These are phyloP conservation scores for Microstroma glucosiphilum DNA, from an alignment of 1,284 basidiomycete genomes.

Conservation along the genomic window DNA sequence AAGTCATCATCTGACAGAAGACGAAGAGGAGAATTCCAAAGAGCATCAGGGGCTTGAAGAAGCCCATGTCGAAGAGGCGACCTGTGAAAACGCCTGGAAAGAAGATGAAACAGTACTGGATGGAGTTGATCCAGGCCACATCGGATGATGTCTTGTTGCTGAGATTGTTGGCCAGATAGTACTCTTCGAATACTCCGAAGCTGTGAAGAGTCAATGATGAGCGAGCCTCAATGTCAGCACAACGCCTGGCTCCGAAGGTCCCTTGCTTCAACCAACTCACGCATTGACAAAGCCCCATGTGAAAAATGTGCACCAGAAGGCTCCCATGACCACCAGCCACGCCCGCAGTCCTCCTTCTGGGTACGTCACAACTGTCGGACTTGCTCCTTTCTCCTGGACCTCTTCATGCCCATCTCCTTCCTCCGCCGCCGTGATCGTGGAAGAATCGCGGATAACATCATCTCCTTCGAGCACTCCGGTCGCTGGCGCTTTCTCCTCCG, in stretches of 20 bases:
- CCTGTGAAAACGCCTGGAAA: not conserved
- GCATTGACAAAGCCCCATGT: conserved; percentile 15
- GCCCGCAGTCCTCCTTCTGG: not conserved
- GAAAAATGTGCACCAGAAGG: conserved; percentile 7
- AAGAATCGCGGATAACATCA: too few relatives aligned
- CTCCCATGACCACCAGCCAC: not conserved
- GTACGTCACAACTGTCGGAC: not conserved
- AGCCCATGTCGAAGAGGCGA: conserved; percentile 4
- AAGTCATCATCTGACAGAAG: conserved; percentile 30
- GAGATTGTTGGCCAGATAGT: conserved; percentile 8
- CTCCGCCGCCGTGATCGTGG: too few relatives aligned
- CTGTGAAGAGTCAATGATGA: too few relatives aligned
- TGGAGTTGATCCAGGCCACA: conserved; percentile 2
- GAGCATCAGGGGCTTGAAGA: not conserved
- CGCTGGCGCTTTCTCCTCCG: too few relatives aligned
- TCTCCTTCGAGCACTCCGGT: too few relatives aligned
- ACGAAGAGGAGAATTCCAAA: conserved; percentile 5
- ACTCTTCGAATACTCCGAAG: conserved; percentile 12
- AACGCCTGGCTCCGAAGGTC: too few relatives aligned
- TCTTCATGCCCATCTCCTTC: too few relatives aligned
- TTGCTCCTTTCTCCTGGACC: too few relatives aligned
- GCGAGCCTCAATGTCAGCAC: too few relatives aligned
- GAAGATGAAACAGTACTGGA: conserved; percentile 8
- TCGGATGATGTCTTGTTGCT: not conserved
- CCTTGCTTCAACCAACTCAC: too few relatives aligned